phyloP scores from a whole-genome alignment of 305 asterid species.

The Fraxinus latifolia region DNA sequence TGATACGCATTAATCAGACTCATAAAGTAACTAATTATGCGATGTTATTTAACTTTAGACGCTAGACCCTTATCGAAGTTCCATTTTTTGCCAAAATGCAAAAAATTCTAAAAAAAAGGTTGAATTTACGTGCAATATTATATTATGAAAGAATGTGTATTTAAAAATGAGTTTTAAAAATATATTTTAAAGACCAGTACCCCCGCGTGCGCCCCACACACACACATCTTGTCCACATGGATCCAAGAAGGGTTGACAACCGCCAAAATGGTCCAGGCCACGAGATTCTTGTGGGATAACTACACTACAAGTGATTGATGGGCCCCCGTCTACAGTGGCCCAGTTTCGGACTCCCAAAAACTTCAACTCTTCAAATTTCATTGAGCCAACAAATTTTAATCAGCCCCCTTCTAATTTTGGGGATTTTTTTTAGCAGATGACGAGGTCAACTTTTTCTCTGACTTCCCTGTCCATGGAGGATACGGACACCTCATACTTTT shows the following conservation, averaged over 20 bases:
- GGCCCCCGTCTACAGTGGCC: slow-evolving; percentile 28
- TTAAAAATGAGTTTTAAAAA: not conserved
- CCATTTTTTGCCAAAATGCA: too few species aligned
- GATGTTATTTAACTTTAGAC: not conserved
- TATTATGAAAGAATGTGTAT: too few species aligned
- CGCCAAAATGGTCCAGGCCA: slow-evolving; percentile 60
- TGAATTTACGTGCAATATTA: too few species aligned
- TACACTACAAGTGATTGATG: not conserved
- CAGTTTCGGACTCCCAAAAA: not conserved
- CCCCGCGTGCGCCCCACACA: not conserved
- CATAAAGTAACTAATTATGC: not conserved
- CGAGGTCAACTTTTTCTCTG: slow-evolving; percentile 14
- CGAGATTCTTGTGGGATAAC: slow-evolving; percentile 43
- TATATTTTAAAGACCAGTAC: not conserved
- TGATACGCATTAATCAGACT: not conserved
- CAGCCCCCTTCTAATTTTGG: not conserved
- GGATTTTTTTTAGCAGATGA: slow-evolving; percentile 11
- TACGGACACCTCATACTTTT: not conserved
- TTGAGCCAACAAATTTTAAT: not conserved
- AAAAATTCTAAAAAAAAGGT: too few species aligned
- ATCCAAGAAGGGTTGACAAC: slow-evolving; percentile 36
- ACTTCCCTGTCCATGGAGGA: not conserved
- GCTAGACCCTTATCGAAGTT: too few species aligned
- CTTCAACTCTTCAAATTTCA: slow-evolving; percentile 1
- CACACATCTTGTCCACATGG: not conserved